Base-by-base conservation (phyloP, 1,284 basidiomycete species). In the Tetrapyrgos nigripes region DNA sequence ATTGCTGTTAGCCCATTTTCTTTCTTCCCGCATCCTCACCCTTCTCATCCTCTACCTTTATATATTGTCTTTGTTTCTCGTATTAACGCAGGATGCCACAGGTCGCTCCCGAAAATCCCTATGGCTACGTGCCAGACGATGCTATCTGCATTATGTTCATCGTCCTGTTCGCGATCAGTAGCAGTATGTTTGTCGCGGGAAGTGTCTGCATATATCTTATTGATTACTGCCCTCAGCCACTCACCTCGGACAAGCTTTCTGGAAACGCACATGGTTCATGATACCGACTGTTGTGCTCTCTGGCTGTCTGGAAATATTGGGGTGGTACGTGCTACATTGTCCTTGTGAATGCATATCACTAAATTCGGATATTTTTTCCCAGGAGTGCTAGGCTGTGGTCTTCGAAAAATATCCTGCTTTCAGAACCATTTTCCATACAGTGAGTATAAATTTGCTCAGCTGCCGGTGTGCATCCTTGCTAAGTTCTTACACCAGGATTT, bases 261-360 rank as follows among this genome's bases (percentile, higher is more conserved):
- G 64, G 21, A 76, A 65, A 50, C 75, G 78, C 14, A 72, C 79
- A 50, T 87, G 83, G 81, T 84, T 79, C 72, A 68, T 85, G 9
- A 66, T 86, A 40, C 80, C 80, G 0, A 87, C 87, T 1, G 76
- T 80, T 8, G 70, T 80, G 17, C 66, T 83, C 0, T 80, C 80
- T 29, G 84, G 82, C 9, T n/a, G 77, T 1, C 68, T 80, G 3
- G 87, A 90, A 68, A 63, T 83, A 14, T 61, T 85, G 11, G 83
- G 82, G 6, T 84, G 83, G 83, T 53, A 65, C 23, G 76, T 66
- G 21, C 62, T 79, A 21, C 64, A 77, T 8, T 80, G 76, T 75
- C 76, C 74, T 10, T 74, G 70, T 48, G 17, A 63, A 62, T 27
- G n/a, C n/a, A n/a, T n/a, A n/a, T n/a, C n/a, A n/a, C n/a, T n/a